phyloP scores from a whole-genome alignment of 2,329 filamentous ascomycete species.

The Corinectria fuckeliana region DNA sequence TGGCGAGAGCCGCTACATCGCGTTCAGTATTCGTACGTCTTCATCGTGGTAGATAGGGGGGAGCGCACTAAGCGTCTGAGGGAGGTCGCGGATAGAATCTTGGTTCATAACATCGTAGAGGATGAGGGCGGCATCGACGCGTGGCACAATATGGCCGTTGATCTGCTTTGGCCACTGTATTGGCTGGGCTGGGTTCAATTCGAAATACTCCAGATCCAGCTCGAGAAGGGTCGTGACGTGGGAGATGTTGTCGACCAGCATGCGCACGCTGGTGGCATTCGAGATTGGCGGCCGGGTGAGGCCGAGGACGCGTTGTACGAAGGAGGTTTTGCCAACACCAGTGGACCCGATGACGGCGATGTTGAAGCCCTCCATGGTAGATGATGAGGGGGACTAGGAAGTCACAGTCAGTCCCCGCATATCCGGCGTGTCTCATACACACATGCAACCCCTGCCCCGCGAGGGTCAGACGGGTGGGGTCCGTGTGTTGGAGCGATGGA shows the following conservation, averaged over 20 bases:
- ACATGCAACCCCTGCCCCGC: slow-evolving; percentile 33
- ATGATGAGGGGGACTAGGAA: slow-evolving; percentile 39
- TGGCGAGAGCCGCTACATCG: slow-evolving; percentile 71
- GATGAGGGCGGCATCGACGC: slow-evolving; percentile 82
- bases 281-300: slow-evolving; percentile 59
- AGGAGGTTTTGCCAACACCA: slow-evolving; percentile 72
- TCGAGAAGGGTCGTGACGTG: slow-evolving; percentile 69
- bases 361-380: slow-evolving; percentile 65
- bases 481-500: slow-evolving; percentile 33
- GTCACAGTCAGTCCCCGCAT: slow-evolving; percentile 36
- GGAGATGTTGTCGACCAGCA: slow-evolving; percentile 63
- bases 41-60: neutral
- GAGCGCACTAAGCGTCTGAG: slow-evolving; percentile 75
- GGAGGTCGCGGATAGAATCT: slow-evolving; percentile 75
- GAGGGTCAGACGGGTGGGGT: slow-evolving; percentile 25
- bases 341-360: slow-evolving; percentile 71
- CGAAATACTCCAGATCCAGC: slow-evolving; percentile 70
- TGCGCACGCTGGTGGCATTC: slow-evolving; percentile 62
- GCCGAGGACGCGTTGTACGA: slow-evolving; percentile 68
- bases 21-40: slow-evolving; percentile 17
- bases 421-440: slow-evolving; percentile 19
- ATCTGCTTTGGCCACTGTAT: slow-evolving; percentile 73
- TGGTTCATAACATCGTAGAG: slow-evolving; percentile 87
- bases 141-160: slow-evolving; percentile 73
- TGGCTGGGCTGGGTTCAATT: slow-evolving; percentile 61